Evolutionary conservation across 1,284 basidiomycete species (phyloP).

Genomic region (Fomitiporia mediterranea): DNA sequence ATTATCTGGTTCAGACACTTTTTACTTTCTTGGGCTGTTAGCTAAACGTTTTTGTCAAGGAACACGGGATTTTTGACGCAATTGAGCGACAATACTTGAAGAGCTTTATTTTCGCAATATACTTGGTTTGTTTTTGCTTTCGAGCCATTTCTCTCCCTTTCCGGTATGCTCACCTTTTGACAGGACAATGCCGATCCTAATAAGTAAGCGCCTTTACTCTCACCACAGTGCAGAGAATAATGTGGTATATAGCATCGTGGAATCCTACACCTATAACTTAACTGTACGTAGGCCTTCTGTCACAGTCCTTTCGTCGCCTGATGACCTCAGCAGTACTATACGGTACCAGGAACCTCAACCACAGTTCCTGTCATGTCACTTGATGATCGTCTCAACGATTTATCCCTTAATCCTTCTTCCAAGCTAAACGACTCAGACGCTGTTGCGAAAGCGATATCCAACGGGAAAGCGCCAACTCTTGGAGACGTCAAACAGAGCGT

Average conservation of each 20-base stretch:
- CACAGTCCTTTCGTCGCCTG: not conserved
- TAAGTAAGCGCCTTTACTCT: slow-evolving; percentile 46
- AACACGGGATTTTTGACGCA: slow-evolving; percentile 77
- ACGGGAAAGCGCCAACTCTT: slow-evolving; percentile 25
- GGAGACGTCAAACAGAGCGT: slow-evolving; percentile 26
- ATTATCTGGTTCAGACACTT: slow-evolving; percentile 55
- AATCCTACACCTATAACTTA: slow-evolving; percentile 81
- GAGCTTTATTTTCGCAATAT: slow-evolving; percentile 78
- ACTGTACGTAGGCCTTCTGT: slow-evolving; percentile 39
- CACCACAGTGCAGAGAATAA: slow-evolving; percentile 5
- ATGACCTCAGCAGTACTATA: slow-evolving; percentile 21
- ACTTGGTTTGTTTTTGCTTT: slow-evolving; percentile 47
- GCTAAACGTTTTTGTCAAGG: slow-evolving; percentile 37
- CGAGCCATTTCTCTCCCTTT: not conserved
- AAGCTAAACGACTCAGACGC: slow-evolving; percentile 16
- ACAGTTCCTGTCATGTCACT: slow-evolving; percentile 25
- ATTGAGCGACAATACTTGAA: slow-evolving; percentile 71
- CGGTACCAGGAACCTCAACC: slow-evolving; percentile 21
- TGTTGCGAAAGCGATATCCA: slow-evolving; percentile 19
- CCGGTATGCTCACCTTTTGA: not conserved
- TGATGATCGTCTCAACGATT: slow-evolving; percentile 19
- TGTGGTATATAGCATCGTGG: slow-evolving; percentile 55
- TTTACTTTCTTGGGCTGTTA: not conserved
- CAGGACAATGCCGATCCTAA: slow-evolving; percentile 75
- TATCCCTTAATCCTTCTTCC: slow-evolving; percentile 12